Base-by-base conservation (phyloP, 805 yeast species). In the Metschnikowia peoriensis region DNA sequence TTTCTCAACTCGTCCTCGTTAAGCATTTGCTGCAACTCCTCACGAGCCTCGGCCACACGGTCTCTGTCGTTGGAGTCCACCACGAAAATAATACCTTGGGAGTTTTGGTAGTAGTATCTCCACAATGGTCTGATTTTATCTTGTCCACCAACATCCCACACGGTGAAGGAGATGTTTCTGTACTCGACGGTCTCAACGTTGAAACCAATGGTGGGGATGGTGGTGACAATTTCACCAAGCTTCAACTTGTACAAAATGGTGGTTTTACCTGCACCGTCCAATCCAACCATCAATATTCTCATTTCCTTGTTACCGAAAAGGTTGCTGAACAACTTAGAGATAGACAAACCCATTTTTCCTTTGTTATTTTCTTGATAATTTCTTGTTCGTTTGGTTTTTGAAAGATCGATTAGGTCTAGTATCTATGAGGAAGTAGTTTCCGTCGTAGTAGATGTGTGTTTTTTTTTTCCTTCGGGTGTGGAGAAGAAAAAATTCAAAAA, bases 81-180 rank as follows among this genome's bases (percentile, higher is more conserved):
- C 59, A 93, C 98, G 71, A 92, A 93, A 73, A 93, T 92, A 71
- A 93, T 89, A 80, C 97, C 97, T 77, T 93, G 97, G 57, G 97
- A 91, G 83, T 93, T 93, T 79, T 93, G 97, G 89, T 85, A 93
- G 76, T 93, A 93, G 78, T 93, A 96, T 84, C 97, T 88, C 98
- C 98, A 93, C 75, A 93, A 81, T 55, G 98, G 97, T 80, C 98
- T 89, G 70, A 93, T 93, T 79, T 92, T 92, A 77, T 91, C 97
- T 81, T 93, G 98, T 84, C 98, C 98, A 88, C 98, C 98, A 65
- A 92, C 97, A 84, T 93, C 98, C 98, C 97, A 91, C 60, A 91
- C 97, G 55, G 97, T 90, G 79, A 91, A 91, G 42, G 96, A 87
- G 75, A 91, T 89, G 85, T 91, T 91, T 80, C 91, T 91, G 82